phyloP scores from a whole-genome alignment of 371 early-diverging fungal genomes.

The Mucor indicus region DNA sequence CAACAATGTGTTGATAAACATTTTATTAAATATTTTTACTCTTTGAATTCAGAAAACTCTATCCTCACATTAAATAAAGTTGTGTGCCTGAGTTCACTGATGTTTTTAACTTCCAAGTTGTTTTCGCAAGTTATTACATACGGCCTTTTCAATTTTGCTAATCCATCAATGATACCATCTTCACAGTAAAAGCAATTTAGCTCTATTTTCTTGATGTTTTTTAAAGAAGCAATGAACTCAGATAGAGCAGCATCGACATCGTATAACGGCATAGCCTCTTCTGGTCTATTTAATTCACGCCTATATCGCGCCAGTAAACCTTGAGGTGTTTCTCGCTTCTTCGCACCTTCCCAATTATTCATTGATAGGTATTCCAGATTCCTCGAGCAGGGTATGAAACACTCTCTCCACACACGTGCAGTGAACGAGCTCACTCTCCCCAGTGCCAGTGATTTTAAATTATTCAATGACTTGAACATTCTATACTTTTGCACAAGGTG shows the following conservation, averaged over 20 bases:
- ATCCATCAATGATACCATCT: slow-evolving; percentile 1
- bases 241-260: slow-evolving; percentile 10
- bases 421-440: slow-evolving; percentile 26
- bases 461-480: neutral
- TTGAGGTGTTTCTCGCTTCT: neutral
- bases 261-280: neutral
- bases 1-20: too few relatives aligned
- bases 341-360: slow-evolving; percentile 10
- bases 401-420: slow-evolving; percentile 24
- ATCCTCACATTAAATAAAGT: too few relatives aligned
- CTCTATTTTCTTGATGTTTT: neutral
- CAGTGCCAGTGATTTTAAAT: slow-evolving; percentile 8
- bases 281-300: too few relatives aligned
- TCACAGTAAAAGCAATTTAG: slow-evolving; percentile 13
- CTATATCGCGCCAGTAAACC: too few relatives aligned
- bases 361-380: slow-evolving; percentile 14
- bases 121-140: too few relatives aligned
- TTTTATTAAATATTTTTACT: too few relatives aligned
- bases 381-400: slow-evolving; percentile 19
- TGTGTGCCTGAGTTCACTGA: too few relatives aligned
- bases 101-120: too few relatives aligned
- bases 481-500: slow-evolving; percentile 5
- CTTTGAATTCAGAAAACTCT: too few relatives aligned
- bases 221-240: slow-evolving; percentile 6
- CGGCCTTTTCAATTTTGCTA: neutral